Base-by-base conservation (phyloP, 2,329 filamentous ascomycete genomes). In the Paraconiothyrium brasiliense region DNA sequence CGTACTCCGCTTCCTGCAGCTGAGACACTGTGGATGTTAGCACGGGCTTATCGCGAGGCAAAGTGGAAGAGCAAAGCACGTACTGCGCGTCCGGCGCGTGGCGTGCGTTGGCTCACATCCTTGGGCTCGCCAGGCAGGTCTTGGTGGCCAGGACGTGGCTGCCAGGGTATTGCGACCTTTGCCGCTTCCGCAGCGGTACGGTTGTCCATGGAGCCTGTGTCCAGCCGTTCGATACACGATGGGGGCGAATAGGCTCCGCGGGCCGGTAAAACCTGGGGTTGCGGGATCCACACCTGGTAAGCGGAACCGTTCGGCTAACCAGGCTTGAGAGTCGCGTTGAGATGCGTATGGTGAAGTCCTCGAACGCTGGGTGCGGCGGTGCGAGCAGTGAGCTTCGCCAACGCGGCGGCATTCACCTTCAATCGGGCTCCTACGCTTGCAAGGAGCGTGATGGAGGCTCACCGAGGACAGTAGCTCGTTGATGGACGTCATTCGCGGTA, bases 1-100 rank as follows among this genome's bases (percentile, higher is more conserved):
- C 43, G 6, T 48, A 57, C 54, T 57, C 24, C 55, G 44, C 30
- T 43, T 47, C 13, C 55, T 47, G 34, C 55, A 57, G 11, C 16
- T 30, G 20, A 41, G 43, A 32, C 55, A 57, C 54, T 47, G 14
- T 37, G 10, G 5, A 44, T 8, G 24, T 55, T 27, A 47, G 52
- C 52, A 13, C 9, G 37, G 14, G 16, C 16, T 22, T 37, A 39
- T 44, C 11, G 39, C 22, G 13, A 44, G 3, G 24, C 16, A 14
- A 7, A 11, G 37, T 20, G 20, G n/a, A 30, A n/a, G 22, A 13
- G 14, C 9, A 13, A 10, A 24, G 24, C 24, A 55, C 52, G 30
- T 44, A 55, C 52, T 10, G 55, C 55, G 41, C 46, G 30, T 11
- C 34, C 24, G 8, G 43, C 46, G 24, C 55, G 55, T 30, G 43